Evolutionary conservation across 2,329 filamentous ascomycete species (phyloP).

Genomic region (Botrytis elliptica): DNA sequence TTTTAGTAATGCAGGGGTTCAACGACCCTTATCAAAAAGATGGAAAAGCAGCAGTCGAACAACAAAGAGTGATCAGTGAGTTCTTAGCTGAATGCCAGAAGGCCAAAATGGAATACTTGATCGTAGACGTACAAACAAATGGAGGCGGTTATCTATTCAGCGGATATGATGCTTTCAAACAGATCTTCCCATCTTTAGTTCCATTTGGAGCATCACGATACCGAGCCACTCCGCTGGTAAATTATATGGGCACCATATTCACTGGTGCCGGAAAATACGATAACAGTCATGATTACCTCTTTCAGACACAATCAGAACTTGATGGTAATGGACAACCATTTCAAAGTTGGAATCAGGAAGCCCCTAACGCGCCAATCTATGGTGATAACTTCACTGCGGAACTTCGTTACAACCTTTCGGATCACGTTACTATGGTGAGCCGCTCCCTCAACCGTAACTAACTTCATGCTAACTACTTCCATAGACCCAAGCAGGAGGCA

Average conservation of each 20-base stretch:
- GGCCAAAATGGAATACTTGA: conserved; percentile 17
- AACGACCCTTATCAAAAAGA: conserved; percentile 28
- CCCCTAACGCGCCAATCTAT: background rate
- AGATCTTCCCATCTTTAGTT: conserved; percentile 36
- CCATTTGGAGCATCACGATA: conserved; percentile 44
- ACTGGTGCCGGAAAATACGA: conserved; percentile 10
- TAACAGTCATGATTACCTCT: background rate
- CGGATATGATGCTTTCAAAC: conserved; percentile 50
- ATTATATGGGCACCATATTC: conserved; percentile 20
- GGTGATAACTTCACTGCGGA: conserved; percentile 21
- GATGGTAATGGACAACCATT: conserved; percentile 26
- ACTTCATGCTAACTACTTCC: background rate
- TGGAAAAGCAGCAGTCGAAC: background rate
- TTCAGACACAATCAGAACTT: conserved; percentile 2
- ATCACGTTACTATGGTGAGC: conserved; percentile 27
- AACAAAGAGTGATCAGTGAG: conserved; percentile 16
- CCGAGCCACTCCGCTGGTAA: conserved; percentile 15
- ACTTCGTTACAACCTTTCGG: conserved; percentile 32
- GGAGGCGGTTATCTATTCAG: conserved; percentile 52
- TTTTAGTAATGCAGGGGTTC: conserved; percentile 27
- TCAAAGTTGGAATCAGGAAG: conserved; percentile 25
- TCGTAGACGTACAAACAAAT: conserved; percentile 58
- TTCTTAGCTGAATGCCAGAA: conserved; percentile 17
- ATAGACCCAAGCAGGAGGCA: conserved; percentile 25
- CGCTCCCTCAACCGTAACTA: background rate